Evolutionary conservation across 2,329 filamentous ascomycete genomes (phyloP), one percentile per base, ranked within the genome.

Genomic region (Diplodia scrobiculata): DNA sequence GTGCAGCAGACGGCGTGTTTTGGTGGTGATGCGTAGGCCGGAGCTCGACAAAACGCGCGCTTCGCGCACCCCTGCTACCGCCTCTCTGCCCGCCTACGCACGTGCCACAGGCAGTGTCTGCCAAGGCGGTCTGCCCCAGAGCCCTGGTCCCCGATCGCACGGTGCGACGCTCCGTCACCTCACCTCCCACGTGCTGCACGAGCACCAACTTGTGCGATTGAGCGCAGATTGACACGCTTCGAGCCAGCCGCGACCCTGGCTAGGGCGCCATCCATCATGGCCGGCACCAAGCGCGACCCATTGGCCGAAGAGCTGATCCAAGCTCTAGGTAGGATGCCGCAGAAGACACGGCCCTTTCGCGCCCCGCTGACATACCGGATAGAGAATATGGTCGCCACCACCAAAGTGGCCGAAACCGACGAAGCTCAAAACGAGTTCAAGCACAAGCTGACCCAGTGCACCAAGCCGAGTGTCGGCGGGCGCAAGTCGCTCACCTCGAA

Each of bases 41-140:
- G 36, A 51, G 41, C 53, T 58, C 34, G 58, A 53, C 47, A 63
- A 63, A 63, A 63, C 60, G 48, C 59, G 59, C 60, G 29, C 25
- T 25, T 25, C 25, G 25, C 60, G 60, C 48, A 45, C 47, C 60
- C 25, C 50, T 34, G 38, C 32, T 10, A 11, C 36, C 32, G 25
- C 25, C 17, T 27, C 45, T 41, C 47, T 50, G 62, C 62, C 29
- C 50, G 32, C 52, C 64, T 54, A 45, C 53, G 53, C 53, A 66
- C 64, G 25, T 25, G 25, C 25, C 25, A 25, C 25, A 25, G 25
- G 25, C 25, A 3, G 25, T 25, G 25, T 25, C 25, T 25, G 25
- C 25, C 25, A 4, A 25, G 25, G 25, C 25, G 25, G 25, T 25
- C 25, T 25, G 25, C 25, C 25, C 3, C 25, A 25, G 25, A 25